phyloP scores from a whole-genome alignment of 768 basidiomycete genomes.

The Leccinum arenicola region DNA sequence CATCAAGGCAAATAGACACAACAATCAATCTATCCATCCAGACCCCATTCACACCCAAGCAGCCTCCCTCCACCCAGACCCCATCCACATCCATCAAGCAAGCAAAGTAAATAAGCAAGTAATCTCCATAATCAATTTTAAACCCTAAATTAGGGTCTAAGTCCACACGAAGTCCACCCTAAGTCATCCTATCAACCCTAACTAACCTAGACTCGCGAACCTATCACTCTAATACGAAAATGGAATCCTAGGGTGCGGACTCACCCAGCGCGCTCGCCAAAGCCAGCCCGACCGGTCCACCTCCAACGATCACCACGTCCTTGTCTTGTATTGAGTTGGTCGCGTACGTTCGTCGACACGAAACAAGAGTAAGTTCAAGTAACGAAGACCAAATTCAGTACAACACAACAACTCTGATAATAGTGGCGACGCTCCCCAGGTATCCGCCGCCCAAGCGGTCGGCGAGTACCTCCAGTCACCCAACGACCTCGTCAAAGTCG shows the following conservation, averaged over 20 bases:
- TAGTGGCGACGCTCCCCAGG: constrained; percentile 43
- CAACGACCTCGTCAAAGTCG: constrained; percentile 87
- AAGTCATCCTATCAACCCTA: no score
- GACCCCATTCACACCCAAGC: no score
- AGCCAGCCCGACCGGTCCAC: constrained; percentile 88
- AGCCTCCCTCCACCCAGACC: no score
- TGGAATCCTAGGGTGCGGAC: no score
- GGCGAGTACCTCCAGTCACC: constrained; percentile 92
- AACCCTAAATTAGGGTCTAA: no score
- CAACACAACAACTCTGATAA: neutral
- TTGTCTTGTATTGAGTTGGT: constrained; percentile 43
- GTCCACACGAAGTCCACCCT: no score
- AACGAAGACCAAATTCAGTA: neutral
- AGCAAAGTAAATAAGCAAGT: no score
- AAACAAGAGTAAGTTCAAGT: neutral
- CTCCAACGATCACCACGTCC: constrained; percentile 94
- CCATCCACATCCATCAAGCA: no score
- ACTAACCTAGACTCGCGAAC: constrained; percentile 55
- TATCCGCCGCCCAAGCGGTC: constrained; percentile 80
- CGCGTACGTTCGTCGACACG: constrained; percentile 16
- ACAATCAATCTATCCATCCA: no score
- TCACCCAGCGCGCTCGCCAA: constrained; percentile 83
- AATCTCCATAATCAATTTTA: no score
- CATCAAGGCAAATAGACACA: no score
- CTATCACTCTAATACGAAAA: constrained; percentile 11